A percentile compares a stretch with the other conserved stretches of the same genome.
These are phyloP conservation scores for Pelargonium nanum DNA, from an alignment of 345 rosid species.

Conservation along the genomic window DNA sequence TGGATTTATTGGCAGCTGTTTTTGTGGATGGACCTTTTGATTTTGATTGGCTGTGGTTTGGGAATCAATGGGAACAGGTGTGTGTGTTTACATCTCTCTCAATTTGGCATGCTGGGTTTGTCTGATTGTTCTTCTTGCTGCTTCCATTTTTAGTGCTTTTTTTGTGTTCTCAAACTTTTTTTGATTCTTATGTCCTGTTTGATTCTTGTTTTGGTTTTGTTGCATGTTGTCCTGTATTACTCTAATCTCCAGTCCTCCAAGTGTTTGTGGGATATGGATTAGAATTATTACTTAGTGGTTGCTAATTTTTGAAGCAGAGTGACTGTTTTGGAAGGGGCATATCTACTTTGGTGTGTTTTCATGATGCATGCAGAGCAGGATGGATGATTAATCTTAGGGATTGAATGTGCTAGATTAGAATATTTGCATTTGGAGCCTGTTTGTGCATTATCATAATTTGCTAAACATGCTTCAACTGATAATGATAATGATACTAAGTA, in stretches of 20 bases:
- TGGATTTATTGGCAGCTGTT: neutral
- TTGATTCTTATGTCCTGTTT: no score
- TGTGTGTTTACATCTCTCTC: no score
- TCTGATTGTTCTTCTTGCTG: neutral
- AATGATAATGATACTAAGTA: no score
- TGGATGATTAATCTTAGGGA: no score
- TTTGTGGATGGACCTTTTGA: neutral
- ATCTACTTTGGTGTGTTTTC: neutral
- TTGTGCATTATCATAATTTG: neutral
- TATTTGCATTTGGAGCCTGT: neutral
- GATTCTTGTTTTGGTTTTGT: neutral
- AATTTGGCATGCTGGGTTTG: neutral
- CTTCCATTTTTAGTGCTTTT: neutral
- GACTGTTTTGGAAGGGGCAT: neutral
- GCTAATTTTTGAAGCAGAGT: neutral
- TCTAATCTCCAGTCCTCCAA: neutral
- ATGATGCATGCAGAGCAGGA: neutral
- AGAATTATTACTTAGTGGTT: neutral
- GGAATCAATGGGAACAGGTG: neutral
- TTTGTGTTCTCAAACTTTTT: no score
- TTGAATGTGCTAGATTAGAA: no score
- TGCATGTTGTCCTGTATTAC: neutral
- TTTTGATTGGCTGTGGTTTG: neutral
- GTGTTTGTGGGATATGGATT: neutral
- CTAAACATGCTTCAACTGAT: no score